Evolutionary conservation across 2,329 filamentous ascomycete genomes (phyloP).

Genomic region (Teratosphaeria epicoccoides): DNA sequence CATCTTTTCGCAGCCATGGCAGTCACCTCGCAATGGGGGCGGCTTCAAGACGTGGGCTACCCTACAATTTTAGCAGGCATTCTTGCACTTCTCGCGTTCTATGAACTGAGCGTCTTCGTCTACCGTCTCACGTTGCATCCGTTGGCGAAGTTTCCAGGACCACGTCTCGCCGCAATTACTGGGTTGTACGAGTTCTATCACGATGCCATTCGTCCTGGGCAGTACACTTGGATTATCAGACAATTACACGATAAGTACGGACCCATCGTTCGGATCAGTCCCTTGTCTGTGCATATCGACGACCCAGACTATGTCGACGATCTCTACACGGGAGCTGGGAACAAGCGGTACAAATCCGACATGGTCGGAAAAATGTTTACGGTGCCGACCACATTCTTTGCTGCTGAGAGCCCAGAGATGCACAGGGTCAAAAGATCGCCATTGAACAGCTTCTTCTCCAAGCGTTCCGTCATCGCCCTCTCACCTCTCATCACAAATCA

Average conservation of each 20-base stretch:
- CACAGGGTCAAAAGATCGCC: slow-evolving; percentile 1
- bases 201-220: slow-evolving; percentile 10
- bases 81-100: neutral
- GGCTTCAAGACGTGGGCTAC: neutral
- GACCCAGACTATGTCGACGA: slow-evolving; percentile 6
- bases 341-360: slow-evolving; percentile 4
- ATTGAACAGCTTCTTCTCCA: neutral
- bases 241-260: slow-evolving; percentile 8
- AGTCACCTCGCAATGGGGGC: neutral
- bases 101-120: neutral
- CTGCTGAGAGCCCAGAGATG: slow-evolving; percentile 3
- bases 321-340: slow-evolving; percentile 2
- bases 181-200: slow-evolving; percentile 19
- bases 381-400: slow-evolving; percentile 5
- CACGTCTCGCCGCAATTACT: slow-evolving; percentile 14
- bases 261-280: slow-evolving; percentile 37
- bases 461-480: neutral
- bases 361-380: slow-evolving; percentile 4
- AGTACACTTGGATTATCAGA: slow-evolving; percentile 12
- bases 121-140: slow-evolving; percentile 12
- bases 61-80: neutral
- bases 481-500: neutral
- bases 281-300: slow-evolving; percentile 36
- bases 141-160: slow-evolving; percentile 16
- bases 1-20: neutral